These are phyloP conservation scores for Phytophthora melonis DNA, from an alignment of 352 stramenopile genomes.

Conservation along the genomic window DNA sequence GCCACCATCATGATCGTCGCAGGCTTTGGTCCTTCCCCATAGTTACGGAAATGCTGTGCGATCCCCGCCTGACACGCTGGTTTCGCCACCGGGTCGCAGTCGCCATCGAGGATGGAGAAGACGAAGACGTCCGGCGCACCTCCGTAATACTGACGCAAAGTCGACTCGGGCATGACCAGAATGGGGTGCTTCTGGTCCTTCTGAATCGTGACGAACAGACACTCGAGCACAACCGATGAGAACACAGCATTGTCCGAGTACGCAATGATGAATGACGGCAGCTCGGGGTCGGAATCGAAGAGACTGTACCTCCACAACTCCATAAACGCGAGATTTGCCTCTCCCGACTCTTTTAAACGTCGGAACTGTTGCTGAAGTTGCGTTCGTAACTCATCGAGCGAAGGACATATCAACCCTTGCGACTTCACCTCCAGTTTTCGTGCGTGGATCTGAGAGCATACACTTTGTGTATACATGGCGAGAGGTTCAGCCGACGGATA, in stretches of 20 bases:
- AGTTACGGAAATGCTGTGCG: slow-evolving; percentile 11
- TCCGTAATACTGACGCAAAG: slow-evolving; percentile 14
- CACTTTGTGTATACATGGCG: slow-evolving; percentile 8
- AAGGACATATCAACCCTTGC: neutral
- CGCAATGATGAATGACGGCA: slow-evolving; percentile 30
- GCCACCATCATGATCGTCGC: slow-evolving; percentile 42
- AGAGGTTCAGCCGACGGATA: slow-evolving; percentile 29
- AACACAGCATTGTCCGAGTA: slow-evolving; percentile 18
- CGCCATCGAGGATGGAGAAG: slow-evolving; percentile 42
- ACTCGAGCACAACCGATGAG: slow-evolving; percentile 37
- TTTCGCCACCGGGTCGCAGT: slow-evolving; percentile 9
- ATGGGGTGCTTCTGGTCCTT: slow-evolving; percentile 28
- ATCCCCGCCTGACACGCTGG: slow-evolving; percentile 13
- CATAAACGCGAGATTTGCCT: slow-evolving; percentile 13
- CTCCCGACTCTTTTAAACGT: neutral
- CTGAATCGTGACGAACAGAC: slow-evolving; percentile 42
- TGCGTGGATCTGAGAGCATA: slow-evolving; percentile 14
- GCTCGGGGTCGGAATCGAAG: slow-evolving; percentile 21
- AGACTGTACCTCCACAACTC: slow-evolving; percentile 48
- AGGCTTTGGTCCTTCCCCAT: neutral
- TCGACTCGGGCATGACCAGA: slow-evolving; percentile 36
- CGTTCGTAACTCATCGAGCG: slow-evolving; percentile 6
- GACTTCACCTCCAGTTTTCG: neutral
- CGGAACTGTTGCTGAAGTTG: slow-evolving; percentile 18
- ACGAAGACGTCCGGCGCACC: slow-evolving; percentile 48